phyloP scores from a whole-genome alignment of 805 yeast genomes.

The baker's yeast (Saccharomyces cerevisiae) region DNA sequence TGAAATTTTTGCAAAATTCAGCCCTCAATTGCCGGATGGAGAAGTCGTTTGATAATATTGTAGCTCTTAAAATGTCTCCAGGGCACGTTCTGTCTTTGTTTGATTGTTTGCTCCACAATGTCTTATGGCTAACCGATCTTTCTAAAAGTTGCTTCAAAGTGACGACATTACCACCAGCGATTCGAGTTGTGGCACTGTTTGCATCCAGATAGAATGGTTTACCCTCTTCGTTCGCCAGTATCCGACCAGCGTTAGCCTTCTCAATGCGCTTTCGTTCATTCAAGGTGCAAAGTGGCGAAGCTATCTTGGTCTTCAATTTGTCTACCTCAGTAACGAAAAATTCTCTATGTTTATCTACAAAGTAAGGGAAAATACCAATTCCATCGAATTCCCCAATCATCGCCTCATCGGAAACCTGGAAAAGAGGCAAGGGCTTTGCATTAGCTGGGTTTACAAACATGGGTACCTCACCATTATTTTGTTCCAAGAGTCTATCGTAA shows the following conservation, averaged over 20 bases:
- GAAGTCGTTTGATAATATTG: slow-evolving; percentile 11
- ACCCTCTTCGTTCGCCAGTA: neutral
- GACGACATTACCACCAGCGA: neutral
- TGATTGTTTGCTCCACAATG: slow-evolving; percentile 11
- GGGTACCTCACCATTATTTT: neutral
- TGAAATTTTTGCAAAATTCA: slow-evolving; percentile 18
- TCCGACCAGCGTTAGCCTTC: neutral
- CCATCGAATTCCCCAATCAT: slow-evolving; percentile 13
- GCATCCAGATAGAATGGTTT: neutral
- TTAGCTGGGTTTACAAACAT: slow-evolving; percentile 14
- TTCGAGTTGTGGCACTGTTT: neutral
- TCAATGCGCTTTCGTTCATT: neutral
- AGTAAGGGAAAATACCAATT: slow-evolving; percentile 21
- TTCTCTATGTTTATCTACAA: slow-evolving; percentile 8
- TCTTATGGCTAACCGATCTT: slow-evolving; percentile 1
- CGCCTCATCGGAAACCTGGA: slow-evolving; percentile 2
- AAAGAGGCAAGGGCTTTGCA: slow-evolving; percentile 8
- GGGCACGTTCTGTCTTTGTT: slow-evolving; percentile 13
- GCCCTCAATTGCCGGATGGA: slow-evolving; percentile 9
- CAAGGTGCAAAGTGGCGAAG: slow-evolving; percentile 1
- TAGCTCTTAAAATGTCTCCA: slow-evolving; percentile 19
- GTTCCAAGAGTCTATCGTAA: slow-evolving; percentile 4
- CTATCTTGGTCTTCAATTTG: neutral
- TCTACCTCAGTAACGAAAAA: slow-evolving; percentile 3
- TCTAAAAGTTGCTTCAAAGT: slow-evolving; percentile 6